phyloP scores from a whole-genome alignment of 805 yeast species.

The Kazachstania taianensis region DNA sequence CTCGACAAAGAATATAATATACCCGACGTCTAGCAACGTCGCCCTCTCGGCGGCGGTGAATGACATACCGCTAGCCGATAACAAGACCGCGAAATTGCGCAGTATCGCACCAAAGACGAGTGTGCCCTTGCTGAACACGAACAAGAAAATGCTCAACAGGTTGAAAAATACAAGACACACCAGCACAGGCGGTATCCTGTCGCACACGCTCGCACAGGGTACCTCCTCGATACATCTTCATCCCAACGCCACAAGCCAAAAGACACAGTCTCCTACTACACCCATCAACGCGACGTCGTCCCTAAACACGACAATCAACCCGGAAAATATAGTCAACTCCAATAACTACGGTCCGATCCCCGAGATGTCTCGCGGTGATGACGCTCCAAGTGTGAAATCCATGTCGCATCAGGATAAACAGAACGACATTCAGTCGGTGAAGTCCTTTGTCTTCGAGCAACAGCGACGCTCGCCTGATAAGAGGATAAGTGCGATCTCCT shows the following conservation, averaged over 20 bases:
- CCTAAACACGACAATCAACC: constrained; percentile 9
- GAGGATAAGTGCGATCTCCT: constrained; percentile 15
- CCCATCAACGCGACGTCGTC: constrained; percentile 1
- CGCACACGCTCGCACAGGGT: constrained; percentile 2
- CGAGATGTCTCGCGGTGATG: constrained; percentile 12
- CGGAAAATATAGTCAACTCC: constrained; percentile 4
- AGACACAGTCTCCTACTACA: not conserved
- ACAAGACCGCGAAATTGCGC: constrained; percentile 7
- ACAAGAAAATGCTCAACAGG: constrained; percentile 18
- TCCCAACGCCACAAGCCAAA: no score
- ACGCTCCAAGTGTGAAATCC: constrained; percentile 14
- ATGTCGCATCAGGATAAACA: constrained; percentile 7
- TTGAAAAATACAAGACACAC: constrained; percentile 26
- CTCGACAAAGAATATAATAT: constrained; percentile 20
- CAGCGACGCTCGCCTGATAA: constrained; percentile 20
- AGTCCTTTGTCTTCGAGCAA: constrained; percentile 17
- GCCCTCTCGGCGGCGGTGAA: constrained; percentile 15
- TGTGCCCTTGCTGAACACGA: constrained; percentile 24
- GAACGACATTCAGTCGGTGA: constrained; percentile 19
- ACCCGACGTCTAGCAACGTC: constrained; percentile 8
- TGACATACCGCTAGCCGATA: constrained; percentile 7
- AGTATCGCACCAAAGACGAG: constrained; percentile 27
- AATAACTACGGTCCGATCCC: no score
- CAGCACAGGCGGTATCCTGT: constrained; percentile 25
- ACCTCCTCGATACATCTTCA: constrained; percentile 1